Percentiles rank a stretch among this genome's conserved stretches.
These are phyloP conservation scores for Chondrostereum purpureum DNA, from an alignment of 1,284 basidiomycete species.

Conservation along the genomic window DNA sequence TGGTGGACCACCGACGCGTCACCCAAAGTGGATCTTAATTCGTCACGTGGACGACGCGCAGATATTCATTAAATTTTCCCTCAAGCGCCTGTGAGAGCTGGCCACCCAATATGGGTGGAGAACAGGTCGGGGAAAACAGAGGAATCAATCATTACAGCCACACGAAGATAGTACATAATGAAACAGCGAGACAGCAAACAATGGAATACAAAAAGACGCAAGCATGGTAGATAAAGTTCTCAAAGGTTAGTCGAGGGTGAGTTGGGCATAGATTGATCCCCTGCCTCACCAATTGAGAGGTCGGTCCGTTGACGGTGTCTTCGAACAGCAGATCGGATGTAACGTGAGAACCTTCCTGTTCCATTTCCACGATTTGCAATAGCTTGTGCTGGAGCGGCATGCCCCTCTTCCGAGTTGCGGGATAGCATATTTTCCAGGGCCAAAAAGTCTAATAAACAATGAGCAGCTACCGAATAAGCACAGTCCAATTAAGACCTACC, in stretches of 20 bases:
- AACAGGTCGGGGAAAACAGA: too few relatives aligned
- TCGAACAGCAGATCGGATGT: constrained; percentile 57
- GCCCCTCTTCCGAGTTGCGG: constrained; percentile 21
- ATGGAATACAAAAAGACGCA: background rate
- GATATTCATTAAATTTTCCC: too few relatives aligned
- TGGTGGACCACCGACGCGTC: too few relatives aligned
- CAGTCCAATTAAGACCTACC: constrained; percentile 38
- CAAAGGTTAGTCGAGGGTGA: background rate
- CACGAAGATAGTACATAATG: constrained; percentile 20
- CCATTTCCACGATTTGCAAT: constrained; percentile 1
- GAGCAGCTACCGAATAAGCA: constrained; percentile 7
- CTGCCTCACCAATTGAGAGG: too few relatives aligned
- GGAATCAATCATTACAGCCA: too few relatives aligned
- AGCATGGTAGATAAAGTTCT: too few relatives aligned
- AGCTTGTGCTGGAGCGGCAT: background rate
- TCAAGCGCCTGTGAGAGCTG: too few relatives aligned
- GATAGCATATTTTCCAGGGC: constrained; percentile 42
- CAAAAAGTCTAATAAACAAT: constrained; percentile 51
- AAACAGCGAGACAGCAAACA: constrained; percentile 3
- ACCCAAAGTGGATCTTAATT: too few relatives aligned
- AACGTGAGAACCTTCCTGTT: constrained; percentile 52
- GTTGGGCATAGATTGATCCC: background rate
- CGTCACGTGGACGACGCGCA: background rate
- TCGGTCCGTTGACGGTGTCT: constrained; percentile 26
- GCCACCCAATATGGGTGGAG: too few relatives aligned